Base-by-base conservation (phyloP, 169 alveolate genomes). In the Eimeria praecox region DNA sequence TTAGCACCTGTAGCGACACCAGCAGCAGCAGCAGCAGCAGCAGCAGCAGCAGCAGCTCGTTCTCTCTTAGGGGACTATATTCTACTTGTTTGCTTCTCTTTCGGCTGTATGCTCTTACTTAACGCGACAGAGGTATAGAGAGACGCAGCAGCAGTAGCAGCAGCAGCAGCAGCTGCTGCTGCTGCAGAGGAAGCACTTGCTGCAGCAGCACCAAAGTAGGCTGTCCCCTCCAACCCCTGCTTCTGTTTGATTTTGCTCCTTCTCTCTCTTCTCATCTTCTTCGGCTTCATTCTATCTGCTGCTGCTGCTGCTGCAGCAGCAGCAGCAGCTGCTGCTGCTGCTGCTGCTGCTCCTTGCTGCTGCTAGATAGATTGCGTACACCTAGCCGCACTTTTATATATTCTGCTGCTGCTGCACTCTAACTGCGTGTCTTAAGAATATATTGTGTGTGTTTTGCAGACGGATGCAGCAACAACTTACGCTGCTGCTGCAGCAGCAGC, bases 401-500 rank as follows among this genome's bases (percentile, higher is more conserved):
- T 71, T 3, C 83, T 33, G 83, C 89, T 46, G 89, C 89, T 46
- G 62, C 54, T n/a, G 22, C 27, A 22, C 66, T 9, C n/a, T 9
- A 27, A 12, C 42, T 42, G 42, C 6, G 18, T 78, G 89, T 78
- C 46, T 78, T 20, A 6, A 38, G 18, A 18, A 8, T 16, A 12
- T 12, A 64, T 78, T 3, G 14, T 30, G 42, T 27, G 46, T 40
- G 46, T 64, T 64, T 20, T 44, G 89, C 89, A 78, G 89, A 38
- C 38, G 42, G 54, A 78, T 78, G 89, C 89, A 78, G 89, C 89
- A 78, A 78, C 62, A 38, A 42, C 46, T 46, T 4, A 40, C 54
- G 69, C 89, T 78, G 89, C 89, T 38, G 89, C 89, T 38, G 89
- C 89, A 78, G 89, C 89, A 78, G 64, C 89, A 75, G 56, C 46